These are phyloP conservation scores for Irpex sp. DNA, from an alignment of 1,284 basidiomycete genomes.

Conservation along the genomic window DNA sequence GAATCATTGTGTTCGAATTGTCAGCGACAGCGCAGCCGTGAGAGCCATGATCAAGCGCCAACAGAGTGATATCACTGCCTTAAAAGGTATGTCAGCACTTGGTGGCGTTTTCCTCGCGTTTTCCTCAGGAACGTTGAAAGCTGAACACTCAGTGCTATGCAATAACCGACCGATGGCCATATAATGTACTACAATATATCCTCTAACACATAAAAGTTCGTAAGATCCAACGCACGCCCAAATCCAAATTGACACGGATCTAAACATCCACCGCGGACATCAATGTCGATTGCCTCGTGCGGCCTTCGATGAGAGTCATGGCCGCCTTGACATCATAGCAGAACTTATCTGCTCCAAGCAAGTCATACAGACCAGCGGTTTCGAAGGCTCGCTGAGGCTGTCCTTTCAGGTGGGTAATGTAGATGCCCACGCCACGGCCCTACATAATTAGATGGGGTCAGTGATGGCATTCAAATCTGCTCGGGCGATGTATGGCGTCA, in stretches of 20 bases:
- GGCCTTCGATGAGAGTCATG: constrained; percentile 38
- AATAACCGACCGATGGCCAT: no score
- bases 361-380: constrained; percentile 59
- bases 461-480: neutral
- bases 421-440: constrained; percentile 71
- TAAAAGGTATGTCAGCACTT: neutral
- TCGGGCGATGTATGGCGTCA: no score
- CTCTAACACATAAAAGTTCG: neutral
- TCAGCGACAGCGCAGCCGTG: no score
- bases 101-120: neutral
- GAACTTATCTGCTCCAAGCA: constrained; percentile 71
- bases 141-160: neutral
- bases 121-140: neutral
- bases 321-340: constrained; percentile 69
- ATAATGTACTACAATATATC: no score
- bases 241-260: neutral
- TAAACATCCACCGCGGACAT: neutral
- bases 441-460: constrained; percentile 23
- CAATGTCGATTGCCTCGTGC: neutral
- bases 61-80: no score
- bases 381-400: constrained; percentile 57
- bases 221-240: neutral
- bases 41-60: no score
- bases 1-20: no score
- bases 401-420: constrained; percentile 74